These are phyloP conservation scores for Ceratobasidium sp. DNA, from an alignment of 1,284 basidiomycete genomes.

Conservation along the genomic window DNA sequence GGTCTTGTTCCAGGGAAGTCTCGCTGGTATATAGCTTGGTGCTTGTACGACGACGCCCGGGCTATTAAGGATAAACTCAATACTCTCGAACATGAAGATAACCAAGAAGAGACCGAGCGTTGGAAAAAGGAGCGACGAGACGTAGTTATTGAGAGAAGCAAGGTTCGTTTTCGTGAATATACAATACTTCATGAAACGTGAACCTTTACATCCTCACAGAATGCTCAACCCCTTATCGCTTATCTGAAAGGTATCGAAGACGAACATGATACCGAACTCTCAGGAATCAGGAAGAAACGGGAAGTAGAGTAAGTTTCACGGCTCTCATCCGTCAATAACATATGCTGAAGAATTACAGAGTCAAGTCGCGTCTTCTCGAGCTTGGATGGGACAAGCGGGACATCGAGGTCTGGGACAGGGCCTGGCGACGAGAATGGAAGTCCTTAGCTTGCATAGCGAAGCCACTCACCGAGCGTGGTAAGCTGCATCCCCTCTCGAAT, in stretches of 20 bases:
- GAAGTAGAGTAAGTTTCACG: conserved; percentile 6
- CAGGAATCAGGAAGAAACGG: neutral
- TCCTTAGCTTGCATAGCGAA: conserved; percentile 3
- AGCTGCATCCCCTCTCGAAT: neutral
- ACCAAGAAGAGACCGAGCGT: neutral
- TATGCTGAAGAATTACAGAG: conserved; percentile 1
- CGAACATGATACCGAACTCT: neutral
- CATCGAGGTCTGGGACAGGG: neutral
- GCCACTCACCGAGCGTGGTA: conserved; percentile 17
- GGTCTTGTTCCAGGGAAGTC: conserved; percentile 5
- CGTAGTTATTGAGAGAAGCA: neutral
- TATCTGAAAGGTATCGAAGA: conserved; percentile 5
- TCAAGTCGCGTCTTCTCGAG: conserved; percentile 24
- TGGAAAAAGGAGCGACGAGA: neutral
- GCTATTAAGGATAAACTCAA: conserved; percentile 34
- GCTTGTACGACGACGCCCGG: conserved; percentile 24
- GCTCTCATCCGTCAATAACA: neutral
- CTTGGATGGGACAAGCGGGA: conserved; percentile 30
- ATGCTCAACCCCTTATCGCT: neutral
- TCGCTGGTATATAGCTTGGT: conserved; percentile 4
- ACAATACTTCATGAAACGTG: neutral
- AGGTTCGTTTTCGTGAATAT: neutral
- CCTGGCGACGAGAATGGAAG: conserved; percentile 15
- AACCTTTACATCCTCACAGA: neutral
- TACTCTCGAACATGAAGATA: neutral